Percentiles rank a stretch among this genome's conserved stretches.
These are phyloP conservation scores for Triangularia verruculosa DNA, from an alignment of 2,329 filamentous ascomycete genomes.

Conservation along the genomic window DNA sequence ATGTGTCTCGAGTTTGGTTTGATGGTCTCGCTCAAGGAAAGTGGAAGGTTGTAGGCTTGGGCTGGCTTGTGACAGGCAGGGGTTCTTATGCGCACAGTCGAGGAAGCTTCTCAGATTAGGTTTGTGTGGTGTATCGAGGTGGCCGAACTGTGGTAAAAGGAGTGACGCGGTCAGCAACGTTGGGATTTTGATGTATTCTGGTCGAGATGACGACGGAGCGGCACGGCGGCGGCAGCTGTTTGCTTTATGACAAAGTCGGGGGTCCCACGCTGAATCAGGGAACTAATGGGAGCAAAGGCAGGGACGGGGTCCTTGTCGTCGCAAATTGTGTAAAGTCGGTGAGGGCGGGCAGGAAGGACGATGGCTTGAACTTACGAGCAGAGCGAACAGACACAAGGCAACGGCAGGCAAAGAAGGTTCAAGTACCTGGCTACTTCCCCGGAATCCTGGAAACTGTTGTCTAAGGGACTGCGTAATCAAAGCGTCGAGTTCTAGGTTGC, in stretches of 20 bases:
- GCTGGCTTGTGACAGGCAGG: neutral
- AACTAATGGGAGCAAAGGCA: neutral
- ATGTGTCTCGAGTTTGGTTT: neutral
- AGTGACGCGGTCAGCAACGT: conserved; percentile 15
- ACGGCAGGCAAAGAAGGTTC: neutral
- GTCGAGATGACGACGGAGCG: neutral
- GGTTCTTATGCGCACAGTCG: neutral
- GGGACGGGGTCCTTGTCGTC: neutral
- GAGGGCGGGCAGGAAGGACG: neutral
- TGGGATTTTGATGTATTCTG: neutral
- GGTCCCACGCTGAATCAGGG: neutral
- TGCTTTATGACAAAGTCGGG: neutral
- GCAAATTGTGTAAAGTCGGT: conserved; percentile 1
- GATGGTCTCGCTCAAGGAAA: neutral
- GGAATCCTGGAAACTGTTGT: neutral
- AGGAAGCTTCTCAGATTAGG: neutral
- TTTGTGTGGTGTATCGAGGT: conserved; percentile 6
- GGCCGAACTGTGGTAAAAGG: conserved; percentile 7
- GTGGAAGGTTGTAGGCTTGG: neutral
- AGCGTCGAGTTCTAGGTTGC: neutral
- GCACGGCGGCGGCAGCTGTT: neutral
- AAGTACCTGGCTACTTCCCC: conserved; percentile 9
- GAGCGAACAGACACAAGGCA: neutral
- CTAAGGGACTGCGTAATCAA: neutral
- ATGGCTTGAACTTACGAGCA: conserved; percentile 4